Conservation (phyloP, 1,139 yeast genomes). For the Suhomyces atakaporum region DNA sequence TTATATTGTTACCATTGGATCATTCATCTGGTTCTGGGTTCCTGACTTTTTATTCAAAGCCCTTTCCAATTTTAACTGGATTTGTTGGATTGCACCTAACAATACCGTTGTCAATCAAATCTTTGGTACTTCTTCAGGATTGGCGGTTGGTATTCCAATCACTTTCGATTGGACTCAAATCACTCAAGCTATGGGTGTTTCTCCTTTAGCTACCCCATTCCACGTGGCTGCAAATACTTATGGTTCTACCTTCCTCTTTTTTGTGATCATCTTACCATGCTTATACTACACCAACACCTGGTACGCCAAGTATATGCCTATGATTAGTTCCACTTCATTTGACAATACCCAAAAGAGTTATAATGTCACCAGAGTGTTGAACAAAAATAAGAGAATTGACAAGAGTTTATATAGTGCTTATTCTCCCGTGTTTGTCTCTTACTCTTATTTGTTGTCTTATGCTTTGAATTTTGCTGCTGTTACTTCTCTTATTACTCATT, state of each 20-base stretch:
- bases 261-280: conserved; percentile 45
- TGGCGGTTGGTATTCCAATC: conserved; percentile 23
- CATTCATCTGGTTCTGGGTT: conserved; percentile 26
- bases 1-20: conserved; percentile 16
- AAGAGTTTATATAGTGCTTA: conserved; percentile 29
- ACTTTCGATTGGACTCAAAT: conserved; percentile 61
- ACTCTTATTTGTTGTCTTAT: conserved; percentile 38
- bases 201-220: conserved; percentile 24
- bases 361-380: conserved; percentile 35
- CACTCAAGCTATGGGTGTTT: conserved; percentile 20
- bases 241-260: conserved; percentile 34
- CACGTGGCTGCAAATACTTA: conserved; percentile 22
- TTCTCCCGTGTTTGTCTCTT: conserved; percentile 42
- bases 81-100: conserved; percentile 45
- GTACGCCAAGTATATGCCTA: conserved; percentile 55
- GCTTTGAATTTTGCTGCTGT: conserved; percentile 46
- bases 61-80: conserved; percentile 36
- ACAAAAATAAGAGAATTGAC: conserved; percentile 18
- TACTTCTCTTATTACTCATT: conserved; percentile 39
- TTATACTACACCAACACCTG: conserved; percentile 53
- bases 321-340: conserved; percentile 41
- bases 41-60: conserved; percentile 21
- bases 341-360: conserved; percentile 48
- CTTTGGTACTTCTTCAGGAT: conserved; percentile 18
- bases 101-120: conserved; percentile 30